Evolutionary conservation across 345 rosid species (phyloP).

Genomic region (Hibiscus tridactylites): DNA sequence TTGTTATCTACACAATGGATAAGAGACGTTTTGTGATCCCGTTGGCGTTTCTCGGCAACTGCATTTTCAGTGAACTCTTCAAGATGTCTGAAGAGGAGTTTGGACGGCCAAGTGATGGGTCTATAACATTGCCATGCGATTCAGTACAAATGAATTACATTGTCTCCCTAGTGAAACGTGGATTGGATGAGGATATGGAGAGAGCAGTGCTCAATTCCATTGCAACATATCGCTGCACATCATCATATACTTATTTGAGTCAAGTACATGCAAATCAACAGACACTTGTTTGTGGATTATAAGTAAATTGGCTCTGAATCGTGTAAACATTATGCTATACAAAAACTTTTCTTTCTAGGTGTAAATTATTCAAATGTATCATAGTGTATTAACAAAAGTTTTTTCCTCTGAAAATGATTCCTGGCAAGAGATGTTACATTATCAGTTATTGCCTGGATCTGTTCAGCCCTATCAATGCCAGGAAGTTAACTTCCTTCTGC

Average conservation of each 20-base stretch:
- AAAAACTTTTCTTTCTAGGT: too few relatives aligned
- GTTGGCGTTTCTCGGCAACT: background rate
- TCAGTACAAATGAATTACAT: background rate
- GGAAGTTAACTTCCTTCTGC: background rate
- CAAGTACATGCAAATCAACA: too few relatives aligned
- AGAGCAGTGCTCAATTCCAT: too few relatives aligned
- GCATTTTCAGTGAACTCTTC: too few relatives aligned
- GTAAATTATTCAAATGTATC: too few relatives aligned
- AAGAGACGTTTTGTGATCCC: background rate
- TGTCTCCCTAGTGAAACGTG: background rate
- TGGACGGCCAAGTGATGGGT: background rate
- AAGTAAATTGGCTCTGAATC: too few relatives aligned
- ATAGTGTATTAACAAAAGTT: background rate
- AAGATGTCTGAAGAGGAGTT: too few relatives aligned
- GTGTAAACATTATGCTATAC: too few relatives aligned
- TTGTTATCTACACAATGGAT: background rate
- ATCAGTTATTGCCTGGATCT: background rate
- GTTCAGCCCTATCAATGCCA: background rate
- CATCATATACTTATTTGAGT: background rate
- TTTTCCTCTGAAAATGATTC: too few relatives aligned
- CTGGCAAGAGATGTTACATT: background rate
- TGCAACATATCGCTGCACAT: too few relatives aligned
- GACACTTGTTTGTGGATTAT: too few relatives aligned
- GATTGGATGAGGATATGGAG: background rate
- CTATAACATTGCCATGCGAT: too few relatives aligned